Evolutionary conservation across 257 asterid species (phyloP).

Genomic region (Ehretia macrophylla): DNA sequence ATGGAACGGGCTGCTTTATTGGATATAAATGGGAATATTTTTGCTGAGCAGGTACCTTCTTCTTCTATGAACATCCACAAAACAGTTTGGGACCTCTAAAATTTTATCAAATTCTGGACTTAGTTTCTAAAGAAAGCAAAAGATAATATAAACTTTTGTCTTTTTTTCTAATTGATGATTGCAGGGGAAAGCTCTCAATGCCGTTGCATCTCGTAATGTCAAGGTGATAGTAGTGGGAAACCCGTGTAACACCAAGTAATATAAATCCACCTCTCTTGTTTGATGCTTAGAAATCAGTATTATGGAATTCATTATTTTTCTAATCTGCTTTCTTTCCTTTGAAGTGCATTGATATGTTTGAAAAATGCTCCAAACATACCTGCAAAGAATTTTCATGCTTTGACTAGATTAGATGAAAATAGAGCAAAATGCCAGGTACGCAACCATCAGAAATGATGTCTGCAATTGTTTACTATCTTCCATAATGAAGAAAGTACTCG

Average conservation of each 20-base stretch:
- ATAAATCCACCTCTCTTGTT: not conserved
- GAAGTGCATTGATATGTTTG: constrained; percentile 93
- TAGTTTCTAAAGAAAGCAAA: not conserved
- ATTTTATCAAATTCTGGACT: constrained; percentile 2
- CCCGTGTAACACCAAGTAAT: constrained; percentile 97
- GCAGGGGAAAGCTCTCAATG: constrained; percentile 98
- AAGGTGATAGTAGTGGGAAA: constrained; percentile 93
- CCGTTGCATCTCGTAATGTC: constrained; percentile 87
- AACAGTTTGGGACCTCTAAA: not conserved
- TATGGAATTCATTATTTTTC: constrained; percentile 7
- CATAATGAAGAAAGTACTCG: not conserved
- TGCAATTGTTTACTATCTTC: not conserved
- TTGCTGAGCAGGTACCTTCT: constrained; percentile 65
- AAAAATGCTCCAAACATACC: constrained; percentile 97
- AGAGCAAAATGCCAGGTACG: constrained; percentile 97
- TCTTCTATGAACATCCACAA: not conserved
- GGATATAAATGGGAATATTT: constrained; percentile 91
- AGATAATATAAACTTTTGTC: too few relatives aligned
- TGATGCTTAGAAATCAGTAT: not conserved
- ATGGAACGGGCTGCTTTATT: constrained; percentile 88
- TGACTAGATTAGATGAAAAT: constrained; percentile 95
- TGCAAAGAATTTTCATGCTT: constrained; percentile 86
- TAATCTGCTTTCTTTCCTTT: constrained; percentile 32
- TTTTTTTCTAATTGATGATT: constrained; percentile 1
- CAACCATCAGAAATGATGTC: not conserved